Evolutionary conservation across 2,329 filamentous ascomycete species (phyloP).

Genomic region (Triangularia verruculosa): DNA sequence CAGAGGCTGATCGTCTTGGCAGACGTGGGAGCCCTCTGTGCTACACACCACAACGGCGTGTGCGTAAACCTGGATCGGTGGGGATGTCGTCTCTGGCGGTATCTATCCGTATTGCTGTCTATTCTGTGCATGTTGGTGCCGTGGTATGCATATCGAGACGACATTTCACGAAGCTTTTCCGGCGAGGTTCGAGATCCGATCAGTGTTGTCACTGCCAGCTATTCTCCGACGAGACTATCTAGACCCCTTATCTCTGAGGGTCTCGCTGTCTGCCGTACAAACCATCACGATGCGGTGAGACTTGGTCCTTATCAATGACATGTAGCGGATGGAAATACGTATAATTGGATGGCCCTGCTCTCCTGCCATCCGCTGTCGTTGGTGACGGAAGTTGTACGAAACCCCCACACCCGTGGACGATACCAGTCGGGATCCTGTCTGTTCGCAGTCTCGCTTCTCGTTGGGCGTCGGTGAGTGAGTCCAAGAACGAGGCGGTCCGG

Average conservation of each 20-base stretch:
- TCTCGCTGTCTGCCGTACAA: background rate
- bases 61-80: background rate
- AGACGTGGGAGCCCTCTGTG: constrained; percentile 10
- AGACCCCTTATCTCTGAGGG: background rate
- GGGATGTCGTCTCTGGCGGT: background rate
- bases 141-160: background rate
- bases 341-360: background rate
- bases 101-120: background rate
- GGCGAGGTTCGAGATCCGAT: background rate
- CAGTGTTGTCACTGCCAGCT: background rate
- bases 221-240: background rate
- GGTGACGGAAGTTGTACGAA: background rate
- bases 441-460: background rate
- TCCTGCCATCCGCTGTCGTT: background rate
- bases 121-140: background rate
- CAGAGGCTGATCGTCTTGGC: constrained; percentile 17
- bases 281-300: background rate
- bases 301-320: background rate
- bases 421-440: background rate
- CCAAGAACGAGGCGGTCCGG: no score
- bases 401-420: background rate
- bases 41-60: background rate
- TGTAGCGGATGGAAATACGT: background rate
- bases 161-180: background rate
- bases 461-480: background rate